Evolutionary conservation across 768 basidiomycete species (phyloP).

Genomic region (Rubroboletus satanas): DNA sequence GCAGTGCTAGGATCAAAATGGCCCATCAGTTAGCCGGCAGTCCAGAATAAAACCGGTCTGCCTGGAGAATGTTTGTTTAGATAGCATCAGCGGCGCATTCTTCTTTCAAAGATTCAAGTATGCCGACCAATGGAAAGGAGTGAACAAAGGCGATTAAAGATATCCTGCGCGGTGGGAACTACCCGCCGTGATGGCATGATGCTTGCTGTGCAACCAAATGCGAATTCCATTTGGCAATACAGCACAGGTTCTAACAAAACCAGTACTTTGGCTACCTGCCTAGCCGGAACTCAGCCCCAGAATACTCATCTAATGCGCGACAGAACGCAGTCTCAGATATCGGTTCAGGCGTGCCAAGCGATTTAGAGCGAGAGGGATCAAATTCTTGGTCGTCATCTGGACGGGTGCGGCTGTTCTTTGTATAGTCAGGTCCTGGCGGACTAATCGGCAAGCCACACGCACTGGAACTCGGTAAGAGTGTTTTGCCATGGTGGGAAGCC

Average conservation of each 20-base stretch:
- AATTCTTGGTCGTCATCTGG: slow-evolving; percentile 10
- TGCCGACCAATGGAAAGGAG: neutral
- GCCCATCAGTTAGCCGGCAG: neutral
- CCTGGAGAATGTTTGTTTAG: neutral
- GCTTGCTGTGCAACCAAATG: neutral
- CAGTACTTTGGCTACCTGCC: slow-evolving; percentile 50
- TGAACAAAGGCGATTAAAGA: neutral
- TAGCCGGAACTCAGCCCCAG: slow-evolving; percentile 71
- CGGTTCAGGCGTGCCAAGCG: slow-evolving; percentile 9
- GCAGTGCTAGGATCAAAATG: neutral
- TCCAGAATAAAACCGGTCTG: neutral
- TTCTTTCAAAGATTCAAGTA: neutral
- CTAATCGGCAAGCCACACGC: slow-evolving; percentile 25
- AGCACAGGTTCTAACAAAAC: slow-evolving; percentile 5
- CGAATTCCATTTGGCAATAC: neutral
- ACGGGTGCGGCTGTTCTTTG: slow-evolving; percentile 19
- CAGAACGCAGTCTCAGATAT: slow-evolving; percentile 59
- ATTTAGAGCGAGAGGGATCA: neutral
- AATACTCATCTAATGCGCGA: slow-evolving; percentile 69
- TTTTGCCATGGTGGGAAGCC: slow-evolving; percentile 87
- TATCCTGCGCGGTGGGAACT: neutral
- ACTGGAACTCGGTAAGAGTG: slow-evolving; percentile 79
- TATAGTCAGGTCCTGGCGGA: slow-evolving; percentile 3
- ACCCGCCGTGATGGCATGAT: neutral
- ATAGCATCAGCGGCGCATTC: neutral